phyloP scores from a whole-genome alignment of 345 rosid species.

The Odontarrhena argentea region DNA sequence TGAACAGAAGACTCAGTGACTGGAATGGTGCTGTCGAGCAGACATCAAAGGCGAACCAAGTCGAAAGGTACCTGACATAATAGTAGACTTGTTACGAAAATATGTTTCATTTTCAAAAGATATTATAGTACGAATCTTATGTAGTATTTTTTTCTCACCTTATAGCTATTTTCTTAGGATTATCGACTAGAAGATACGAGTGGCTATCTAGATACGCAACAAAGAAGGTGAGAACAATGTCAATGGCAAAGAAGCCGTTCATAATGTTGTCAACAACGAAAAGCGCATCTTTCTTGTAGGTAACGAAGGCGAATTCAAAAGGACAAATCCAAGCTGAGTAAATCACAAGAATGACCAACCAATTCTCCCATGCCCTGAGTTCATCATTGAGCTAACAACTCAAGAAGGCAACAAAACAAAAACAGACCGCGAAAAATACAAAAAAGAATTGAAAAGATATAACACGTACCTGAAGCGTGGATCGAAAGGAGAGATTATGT shows the following conservation, averaged over 20 bases:
- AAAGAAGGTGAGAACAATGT: conserved; percentile 87
- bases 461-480: conserved; percentile 72
- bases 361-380: conserved; percentile 95
- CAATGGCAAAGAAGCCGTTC: conserved; percentile 89
- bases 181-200: conserved; percentile 76
- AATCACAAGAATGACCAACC: conserved; percentile 79
- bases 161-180: conserved; percentile 81
- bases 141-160: conserved; percentile 42
- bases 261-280: conserved; percentile 78
- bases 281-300: conserved; percentile 72
- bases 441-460: conserved; percentile 21
- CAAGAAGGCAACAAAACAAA: conserved; percentile 9
- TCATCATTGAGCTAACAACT: conserved; percentile 36
- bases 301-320: conserved; percentile 78
- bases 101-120: background rate
- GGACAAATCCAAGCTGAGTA: conserved; percentile 99
- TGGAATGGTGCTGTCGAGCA: conserved; percentile 90
- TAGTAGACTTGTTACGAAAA: background rate
- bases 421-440: background rate
- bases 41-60: conserved; percentile 92
- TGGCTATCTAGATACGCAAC: conserved; percentile 81
- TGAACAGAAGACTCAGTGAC: conserved; percentile 64
- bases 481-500: conserved; percentile 79
- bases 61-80: conserved; percentile 60
- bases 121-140: background rate